Evolutionary conservation across 495 filamentous ascomycete genomes (phyloP).

Genomic region (Hypoxylon trugodes): DNA sequence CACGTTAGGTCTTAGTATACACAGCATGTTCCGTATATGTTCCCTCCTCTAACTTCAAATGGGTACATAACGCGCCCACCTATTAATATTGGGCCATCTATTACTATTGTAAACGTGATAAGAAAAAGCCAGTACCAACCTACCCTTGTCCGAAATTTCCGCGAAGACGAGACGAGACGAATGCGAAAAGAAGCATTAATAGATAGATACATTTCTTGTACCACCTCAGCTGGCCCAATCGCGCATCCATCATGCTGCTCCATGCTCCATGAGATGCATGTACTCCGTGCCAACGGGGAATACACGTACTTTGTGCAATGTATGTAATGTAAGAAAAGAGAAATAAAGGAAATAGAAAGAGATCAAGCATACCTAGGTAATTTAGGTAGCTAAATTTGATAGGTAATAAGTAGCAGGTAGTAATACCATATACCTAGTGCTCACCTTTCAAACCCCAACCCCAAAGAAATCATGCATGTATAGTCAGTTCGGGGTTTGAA

Average conservation of each 20-base stretch:
- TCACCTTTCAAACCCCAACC: slow-evolving; percentile 19
- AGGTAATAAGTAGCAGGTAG: slow-evolving; percentile 21
- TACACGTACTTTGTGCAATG: slow-evolving; percentile 19
- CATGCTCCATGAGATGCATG: slow-evolving; percentile 20
- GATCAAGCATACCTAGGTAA: too few relatives aligned
- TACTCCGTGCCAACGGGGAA: slow-evolving; percentile 37
- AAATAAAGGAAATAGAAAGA: background rate
- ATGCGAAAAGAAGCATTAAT: slow-evolving; percentile 31
- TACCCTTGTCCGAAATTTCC: slow-evolving; percentile 29
- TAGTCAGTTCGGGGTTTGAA: slow-evolving; percentile 24
- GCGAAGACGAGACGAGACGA: slow-evolving; percentile 23
- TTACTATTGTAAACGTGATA: slow-evolving; percentile 30
- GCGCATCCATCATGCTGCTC: slow-evolving; percentile 9
- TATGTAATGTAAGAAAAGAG: slow-evolving; percentile 11
- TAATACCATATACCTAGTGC: slow-evolving; percentile 30
- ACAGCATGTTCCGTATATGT: background rate
- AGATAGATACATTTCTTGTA: slow-evolving; percentile 21
- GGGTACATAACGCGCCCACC: slow-evolving; percentile 28
- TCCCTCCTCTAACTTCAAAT: slow-evolving; percentile 14
- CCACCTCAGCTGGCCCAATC: slow-evolving; percentile 26
- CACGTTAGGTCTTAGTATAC: slow-evolving; percentile 18
- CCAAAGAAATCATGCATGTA: slow-evolving; percentile 34
- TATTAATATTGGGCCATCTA: slow-evolving; percentile 31
- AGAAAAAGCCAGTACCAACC: slow-evolving; percentile 4
- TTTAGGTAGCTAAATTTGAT: slow-evolving; percentile 1